Evolutionary conservation across 2,329 filamentous ascomycete species (phyloP), one percentile per base, ranked within the genome.

Genomic region (Diaporthe caulivora): DNA sequence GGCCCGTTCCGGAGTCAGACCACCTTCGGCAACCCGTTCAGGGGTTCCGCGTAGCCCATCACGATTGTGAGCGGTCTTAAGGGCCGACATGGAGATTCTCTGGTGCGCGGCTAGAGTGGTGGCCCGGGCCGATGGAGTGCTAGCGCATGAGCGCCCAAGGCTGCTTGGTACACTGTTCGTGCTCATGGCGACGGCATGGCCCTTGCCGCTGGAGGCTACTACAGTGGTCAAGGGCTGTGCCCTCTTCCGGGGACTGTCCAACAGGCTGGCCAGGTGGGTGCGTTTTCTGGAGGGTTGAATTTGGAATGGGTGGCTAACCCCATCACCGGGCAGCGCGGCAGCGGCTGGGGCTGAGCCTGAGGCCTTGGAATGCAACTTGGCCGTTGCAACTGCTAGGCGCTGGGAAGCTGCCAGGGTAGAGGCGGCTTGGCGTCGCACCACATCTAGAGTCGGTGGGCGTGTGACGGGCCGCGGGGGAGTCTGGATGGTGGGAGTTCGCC

Each of bases 381-480:
- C 76, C 31, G 75, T 74, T 9, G 76, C 74, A 65, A 83, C 55
- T 15, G 77, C 80, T 11, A 78, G 77, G 40, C 77, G 80, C 76
- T 87, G 85, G 69, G 78, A 82, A 71, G 80, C 81, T 1, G 77
- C 77, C 34, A 81, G 81, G 15, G 79, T 76, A 31, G 83, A 78
- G 9, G 82, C 82, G 34, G 84, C 81, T 34, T 82, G 80, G 54
- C 81, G 82, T 67, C 79, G 76, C 74, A 79, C 81, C 18, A 83
- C 81, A 2, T 81, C 55, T 11, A 82, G 79, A 0, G 83, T 84
- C 76, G 83, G 82, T 2, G 78, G 78, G 0, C 83, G 84, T 0
- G 87, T 83, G 13, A 89, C 86, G 2, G 88, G 89, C 10, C 88
- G 84, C 51, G 88, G 86, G 64, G 90, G 87, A 72, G 84, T 82